Evolutionary conservation across 352 stramenopile genomes (phyloP).

Genomic region (Aphanomyces cochlioides): DNA sequence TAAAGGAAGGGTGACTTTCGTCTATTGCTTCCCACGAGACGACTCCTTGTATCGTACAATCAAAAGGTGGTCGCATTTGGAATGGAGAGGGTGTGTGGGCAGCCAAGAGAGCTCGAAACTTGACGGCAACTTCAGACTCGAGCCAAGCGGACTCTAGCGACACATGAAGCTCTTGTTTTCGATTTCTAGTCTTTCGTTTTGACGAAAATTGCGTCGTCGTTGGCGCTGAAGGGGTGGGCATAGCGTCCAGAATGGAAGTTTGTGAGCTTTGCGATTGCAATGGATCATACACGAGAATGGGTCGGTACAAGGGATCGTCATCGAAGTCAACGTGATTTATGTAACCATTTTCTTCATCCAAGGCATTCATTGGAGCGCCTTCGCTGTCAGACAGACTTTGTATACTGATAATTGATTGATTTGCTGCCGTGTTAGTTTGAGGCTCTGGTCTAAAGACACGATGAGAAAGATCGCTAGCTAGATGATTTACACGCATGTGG

Average conservation of each 20-base stretch:
- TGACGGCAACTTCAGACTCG: background rate
- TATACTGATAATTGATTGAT: too few species aligned
- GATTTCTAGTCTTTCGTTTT: background rate
- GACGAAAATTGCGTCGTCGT: background rate
- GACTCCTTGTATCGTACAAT: background rate
- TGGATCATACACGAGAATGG: background rate
- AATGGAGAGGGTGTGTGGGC: conserved; percentile 3
- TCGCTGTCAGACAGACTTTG: too few species aligned
- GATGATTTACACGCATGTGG: too few species aligned
- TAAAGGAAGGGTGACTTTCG: background rate
- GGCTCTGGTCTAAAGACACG: too few species aligned
- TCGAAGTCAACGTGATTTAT: background rate
- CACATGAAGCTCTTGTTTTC: conserved; percentile 2
- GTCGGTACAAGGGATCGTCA: background rate
- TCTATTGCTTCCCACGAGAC: background rate
- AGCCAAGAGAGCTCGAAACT: background rate
- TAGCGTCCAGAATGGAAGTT: background rate
- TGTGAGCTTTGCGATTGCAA: background rate
- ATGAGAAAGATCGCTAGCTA: too few species aligned
- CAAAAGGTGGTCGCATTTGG: background rate
- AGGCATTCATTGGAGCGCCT: too few species aligned
- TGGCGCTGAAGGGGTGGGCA: background rate
- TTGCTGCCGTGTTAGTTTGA: too few species aligned
- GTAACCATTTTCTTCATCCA: too few species aligned
- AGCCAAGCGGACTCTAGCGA: background rate